Conservation (phyloP, 1,139 yeast genomes). For the Candida albicans region DNA sequence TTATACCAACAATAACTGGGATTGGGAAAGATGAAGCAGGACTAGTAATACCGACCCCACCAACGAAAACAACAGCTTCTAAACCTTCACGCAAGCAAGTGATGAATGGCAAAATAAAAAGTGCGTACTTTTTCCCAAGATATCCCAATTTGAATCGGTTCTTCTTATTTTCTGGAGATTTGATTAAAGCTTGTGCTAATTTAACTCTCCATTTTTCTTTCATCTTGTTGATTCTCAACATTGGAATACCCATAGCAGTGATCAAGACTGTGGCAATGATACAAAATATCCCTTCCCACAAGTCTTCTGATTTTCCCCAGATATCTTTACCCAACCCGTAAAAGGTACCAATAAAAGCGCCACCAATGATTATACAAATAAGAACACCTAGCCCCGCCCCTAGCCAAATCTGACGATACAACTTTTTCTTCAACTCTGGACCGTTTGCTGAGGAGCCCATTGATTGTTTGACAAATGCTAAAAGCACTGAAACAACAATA, state of each 20-base stretch:
- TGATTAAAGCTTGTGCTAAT: conserved; percentile 70
- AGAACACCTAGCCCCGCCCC: conserved; percentile 75
- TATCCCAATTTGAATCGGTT: conserved; percentile 37
- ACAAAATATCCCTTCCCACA: conserved; percentile 91
- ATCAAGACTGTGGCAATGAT: conserved; percentile 81
- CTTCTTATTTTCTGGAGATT: conserved; percentile 31
- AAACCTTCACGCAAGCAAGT: conserved; percentile 88
- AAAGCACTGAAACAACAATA: conserved; percentile 81
- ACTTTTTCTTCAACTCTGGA: conserved; percentile 54
- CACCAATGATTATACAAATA: conserved; percentile 76
- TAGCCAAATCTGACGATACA: conserved; percentile 73
- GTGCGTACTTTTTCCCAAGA: conserved; percentile 62
- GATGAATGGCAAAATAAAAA: conserved; percentile 76
- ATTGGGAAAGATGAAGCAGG: conserved; percentile 83
- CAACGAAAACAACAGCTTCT: conserved; percentile 88
- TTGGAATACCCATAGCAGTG: conserved; percentile 87
- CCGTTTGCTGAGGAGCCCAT: conserved; percentile 51
- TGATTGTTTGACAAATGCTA: conserved; percentile 88
- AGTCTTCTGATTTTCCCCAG: conserved; percentile 85
- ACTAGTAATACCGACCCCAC: conserved; percentile 80
- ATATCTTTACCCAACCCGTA: conserved; percentile 77
- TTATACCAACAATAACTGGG: conserved; percentile 74
- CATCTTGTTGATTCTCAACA: conserved; percentile 87
- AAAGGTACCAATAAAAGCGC: conserved; percentile 82
- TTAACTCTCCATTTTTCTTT: conserved; percentile 91